Percentiles rank a stretch among this genome's conserved stretches.
These are phyloP conservation scores for Mycosphaerella arachidis DNA, from an alignment of 2,329 filamentous ascomycete species.

Conservation along the genomic window DNA sequence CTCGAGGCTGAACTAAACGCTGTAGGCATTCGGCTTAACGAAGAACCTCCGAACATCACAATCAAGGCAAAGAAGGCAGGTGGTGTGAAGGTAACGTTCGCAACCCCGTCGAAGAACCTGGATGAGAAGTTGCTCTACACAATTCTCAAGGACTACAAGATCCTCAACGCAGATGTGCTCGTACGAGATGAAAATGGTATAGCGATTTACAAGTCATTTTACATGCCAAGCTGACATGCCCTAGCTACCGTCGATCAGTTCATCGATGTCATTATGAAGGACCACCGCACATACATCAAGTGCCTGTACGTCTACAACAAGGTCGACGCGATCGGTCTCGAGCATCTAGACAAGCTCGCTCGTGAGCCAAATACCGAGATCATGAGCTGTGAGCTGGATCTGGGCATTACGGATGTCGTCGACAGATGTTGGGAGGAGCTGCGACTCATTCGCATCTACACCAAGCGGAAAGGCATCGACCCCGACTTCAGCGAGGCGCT, in stretches of 20 bases:
- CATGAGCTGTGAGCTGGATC: conserved; percentile 94
- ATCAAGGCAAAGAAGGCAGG: conserved; percentile 93
- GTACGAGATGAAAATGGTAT: conserved; percentile 82
- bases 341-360: conserved; percentile 87
- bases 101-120: conserved; percentile 77
- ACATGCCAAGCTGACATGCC: conserved; percentile 6
- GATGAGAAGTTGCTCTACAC: conserved; percentile 99
- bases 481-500: conserved; percentile 87
- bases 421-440: conserved; percentile 94
- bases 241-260: conserved; percentile 90
- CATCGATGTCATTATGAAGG: conserved; percentile 99
- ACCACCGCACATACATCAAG: conserved; percentile 95
- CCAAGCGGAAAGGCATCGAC: conserved; percentile 87
- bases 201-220: background rate
- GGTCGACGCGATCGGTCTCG: conserved; percentile 89
- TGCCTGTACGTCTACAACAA: conserved; percentile 99
- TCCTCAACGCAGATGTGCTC: conserved; percentile 94
- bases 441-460: conserved; percentile 85
- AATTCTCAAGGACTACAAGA: conserved; percentile 97
- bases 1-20: conserved; percentile 91
- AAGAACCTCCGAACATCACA: conserved; percentile 96
- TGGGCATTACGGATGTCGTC: conserved; percentile 89
- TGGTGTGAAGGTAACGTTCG: conserved; percentile 98
- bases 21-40: conserved; percentile 89
- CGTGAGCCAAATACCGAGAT: conserved; percentile 91